These are phyloP conservation scores for Stachybotrys elegans DNA, from an alignment of 2,329 filamentous ascomycete genomes.

Conservation along the genomic window DNA sequence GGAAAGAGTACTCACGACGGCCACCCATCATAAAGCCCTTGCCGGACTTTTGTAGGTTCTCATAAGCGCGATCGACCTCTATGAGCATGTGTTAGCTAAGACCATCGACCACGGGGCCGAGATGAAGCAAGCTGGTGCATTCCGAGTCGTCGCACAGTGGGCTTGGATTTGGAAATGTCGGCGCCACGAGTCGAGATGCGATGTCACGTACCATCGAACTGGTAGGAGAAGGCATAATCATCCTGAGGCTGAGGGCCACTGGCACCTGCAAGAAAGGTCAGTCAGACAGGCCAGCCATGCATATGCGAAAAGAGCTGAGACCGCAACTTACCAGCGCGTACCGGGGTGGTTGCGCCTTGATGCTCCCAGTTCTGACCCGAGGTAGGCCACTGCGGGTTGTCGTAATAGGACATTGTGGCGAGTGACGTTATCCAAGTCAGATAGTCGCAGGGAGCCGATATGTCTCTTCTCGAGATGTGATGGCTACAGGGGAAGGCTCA, in stretches of 20 bases:
- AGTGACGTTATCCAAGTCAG: not conserved
- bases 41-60: conserved; percentile 94
- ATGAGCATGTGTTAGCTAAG: conserved; percentile 8
- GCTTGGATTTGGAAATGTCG: not conserved
- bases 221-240: conserved; percentile 77
- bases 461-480: no score
- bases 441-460: no score
- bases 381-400: conserved; percentile 35
- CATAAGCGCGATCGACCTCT: conserved; percentile 95
- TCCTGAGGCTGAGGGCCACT: conserved; percentile 71
- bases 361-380: conserved; percentile 38
- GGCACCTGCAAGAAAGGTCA: conserved; percentile 48
- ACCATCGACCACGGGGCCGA: no score
- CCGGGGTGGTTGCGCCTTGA: conserved; percentile 34
- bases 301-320: not conserved
- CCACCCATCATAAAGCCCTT: conserved; percentile 74
- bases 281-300: conserved; percentile 5
- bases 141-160: no score
- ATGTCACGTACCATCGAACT: conserved; percentile 80
- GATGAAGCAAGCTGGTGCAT: no score
- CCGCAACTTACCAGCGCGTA: conserved; percentile 30
- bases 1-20: conserved; percentile 71
- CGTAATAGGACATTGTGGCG: conserved; percentile 40
- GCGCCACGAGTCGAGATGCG: no score
- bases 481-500: no score